Evolutionary conservation across 257 asterid genomes (phyloP), one percentile per base, ranked within the genome.

Genomic region (Solanum sparsipilum): DNA sequence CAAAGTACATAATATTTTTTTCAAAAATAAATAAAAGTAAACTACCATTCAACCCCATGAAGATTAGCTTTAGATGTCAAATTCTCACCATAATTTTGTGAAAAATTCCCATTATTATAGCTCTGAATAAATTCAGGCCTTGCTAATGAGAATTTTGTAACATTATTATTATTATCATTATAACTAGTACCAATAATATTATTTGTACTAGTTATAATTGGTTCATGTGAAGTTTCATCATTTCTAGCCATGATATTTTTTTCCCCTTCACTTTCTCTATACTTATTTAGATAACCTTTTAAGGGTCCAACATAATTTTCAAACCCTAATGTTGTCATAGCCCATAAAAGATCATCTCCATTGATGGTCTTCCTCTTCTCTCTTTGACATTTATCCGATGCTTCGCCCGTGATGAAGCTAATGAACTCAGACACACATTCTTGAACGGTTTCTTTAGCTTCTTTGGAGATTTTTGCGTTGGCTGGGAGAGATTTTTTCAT

Each of bases 361-460:
- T 93, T 93, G 83, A 92, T 78, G 20, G 94, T 93, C 92, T 93
- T 93, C 87, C 95, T 90, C 92, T 93, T 93, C 89, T 93, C 96
- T 39, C 88, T 88, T 82, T 90, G 93, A 87, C 96, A 93, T 84
- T 92, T 93, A 56, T 93, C 94, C 12, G 96, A 93, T 4, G 94
- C 96, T 87, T 93, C 96, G 23, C 96, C 94, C 0, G 96, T 93
- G 3, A 93, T 87, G 89, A 93, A 92, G 91, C 93, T 93, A 27
- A 93, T 93, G 94, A 93, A 93, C 91, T 93, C 96, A 0, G 96
- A 91, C 0, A 91, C 96, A 13, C 96, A 93, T 86, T 92, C 94
- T 44, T 93, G 96, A 2, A 92, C 96, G 0, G 90, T 90, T 73
- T 93, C 94, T 79, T 92, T 93, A 1, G 94, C 94, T 83, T 93